Evolutionary conservation across 805 yeast genomes (phyloP).

Genomic region (Candida adriatica): DNA sequence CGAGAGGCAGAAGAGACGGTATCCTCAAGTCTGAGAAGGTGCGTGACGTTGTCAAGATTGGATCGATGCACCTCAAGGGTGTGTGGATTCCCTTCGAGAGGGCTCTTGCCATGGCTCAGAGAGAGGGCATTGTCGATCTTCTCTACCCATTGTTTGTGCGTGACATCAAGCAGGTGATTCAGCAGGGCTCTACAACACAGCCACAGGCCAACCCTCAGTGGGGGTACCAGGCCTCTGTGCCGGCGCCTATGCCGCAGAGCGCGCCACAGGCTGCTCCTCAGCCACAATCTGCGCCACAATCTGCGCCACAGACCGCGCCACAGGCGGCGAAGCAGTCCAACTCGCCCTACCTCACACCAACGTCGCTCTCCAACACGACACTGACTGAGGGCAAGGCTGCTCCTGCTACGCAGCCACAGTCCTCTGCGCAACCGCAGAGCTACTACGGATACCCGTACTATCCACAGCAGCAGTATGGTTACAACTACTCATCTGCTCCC

Average conservation of each 20-base stretch:
- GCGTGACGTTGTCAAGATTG: slow-evolving; percentile 77
- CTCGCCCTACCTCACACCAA: slow-evolving; percentile 22
- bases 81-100: slow-evolving; percentile 88
- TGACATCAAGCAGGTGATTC: slow-evolving; percentile 51
- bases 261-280: slow-evolving; percentile 3
- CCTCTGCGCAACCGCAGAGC: slow-evolving; percentile 8
- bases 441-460: slow-evolving; percentile 15
- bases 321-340: slow-evolving; percentile 7
- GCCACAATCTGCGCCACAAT: slow-evolving; percentile 2
- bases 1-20: slow-evolving; percentile 83
- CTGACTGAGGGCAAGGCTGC: slow-evolving; percentile 5
- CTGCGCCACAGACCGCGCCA: slow-evolving; percentile 5
- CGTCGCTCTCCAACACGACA: slow-evolving; percentile 15
- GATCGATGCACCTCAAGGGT: slow-evolving; percentile 83
- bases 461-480: slow-evolving; percentile 15
- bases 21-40: slow-evolving; percentile 69
- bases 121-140: slow-evolving; percentile 64
- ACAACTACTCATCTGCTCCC: slow-evolving; percentile 5
- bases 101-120: slow-evolving; percentile 74
- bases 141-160: slow-evolving; percentile 66
- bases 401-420: slow-evolving; percentile 6
- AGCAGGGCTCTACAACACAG: slow-evolving; percentile 28
- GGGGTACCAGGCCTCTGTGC: slow-evolving; percentile 9
- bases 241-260: slow-evolving; percentile 8
- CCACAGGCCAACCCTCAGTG: slow-evolving; percentile 20